phyloP scores from a whole-genome alignment of 129 eudicot species.

The Apium graveolens region DNA sequence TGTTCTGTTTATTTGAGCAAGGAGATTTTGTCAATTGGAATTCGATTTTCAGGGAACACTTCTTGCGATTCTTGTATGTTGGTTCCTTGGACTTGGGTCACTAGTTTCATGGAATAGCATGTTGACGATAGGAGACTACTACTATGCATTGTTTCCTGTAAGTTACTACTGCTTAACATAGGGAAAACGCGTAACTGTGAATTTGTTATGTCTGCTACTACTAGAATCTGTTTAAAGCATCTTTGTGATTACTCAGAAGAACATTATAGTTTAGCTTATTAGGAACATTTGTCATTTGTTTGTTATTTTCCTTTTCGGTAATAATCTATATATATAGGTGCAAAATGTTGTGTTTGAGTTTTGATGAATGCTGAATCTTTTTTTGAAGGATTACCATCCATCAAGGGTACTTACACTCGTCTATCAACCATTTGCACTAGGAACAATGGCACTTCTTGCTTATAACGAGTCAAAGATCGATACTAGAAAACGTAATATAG shows the following conservation, averaged over 20 bases:
- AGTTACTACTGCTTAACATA: conserved; percentile 8
- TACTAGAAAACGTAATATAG: conserved; percentile 46
- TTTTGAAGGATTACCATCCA: conserved; percentile 48
- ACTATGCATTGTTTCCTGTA: conserved; percentile 68
- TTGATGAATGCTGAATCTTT: background rate
- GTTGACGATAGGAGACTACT: conserved; percentile 71
- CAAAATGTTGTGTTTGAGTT: background rate
- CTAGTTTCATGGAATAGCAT: conserved; percentile 78
- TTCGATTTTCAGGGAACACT: conserved; percentile 46
- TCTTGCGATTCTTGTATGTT: conserved; percentile 50
- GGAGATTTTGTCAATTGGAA: background rate
- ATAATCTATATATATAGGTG: background rate
- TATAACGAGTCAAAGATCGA: conserved; percentile 40
- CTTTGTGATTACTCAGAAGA: background rate
- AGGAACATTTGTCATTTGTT: background rate
- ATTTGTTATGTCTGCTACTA: background rate
- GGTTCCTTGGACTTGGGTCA: conserved; percentile 73
- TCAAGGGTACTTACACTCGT: conserved; percentile 58
- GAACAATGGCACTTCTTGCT: conserved; percentile 39
- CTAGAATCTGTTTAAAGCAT: background rate
- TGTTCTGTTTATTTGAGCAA: background rate
- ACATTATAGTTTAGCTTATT: background rate
- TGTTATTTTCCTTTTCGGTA: background rate
- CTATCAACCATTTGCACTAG: conserved; percentile 61
- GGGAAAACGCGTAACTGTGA: background rate